Percentiles rank a stretch among this genome's conserved stretches.
These are phyloP conservation scores for Mycosphaerella sp. DNA, from an alignment of 2,329 filamentous ascomycete species.

Conservation along the genomic window DNA sequence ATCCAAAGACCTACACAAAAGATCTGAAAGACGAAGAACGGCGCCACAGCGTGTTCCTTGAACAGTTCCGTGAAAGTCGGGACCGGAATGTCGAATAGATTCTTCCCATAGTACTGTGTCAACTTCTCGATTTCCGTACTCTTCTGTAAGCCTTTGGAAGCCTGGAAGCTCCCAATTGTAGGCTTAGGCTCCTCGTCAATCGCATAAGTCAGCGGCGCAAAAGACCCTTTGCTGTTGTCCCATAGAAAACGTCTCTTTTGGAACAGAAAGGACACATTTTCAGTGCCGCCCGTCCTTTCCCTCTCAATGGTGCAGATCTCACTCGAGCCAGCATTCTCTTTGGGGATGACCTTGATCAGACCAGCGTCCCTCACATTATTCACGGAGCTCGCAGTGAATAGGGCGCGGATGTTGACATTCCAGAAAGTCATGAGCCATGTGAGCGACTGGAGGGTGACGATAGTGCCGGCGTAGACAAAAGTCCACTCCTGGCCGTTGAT, in stretches of 20 bases:
- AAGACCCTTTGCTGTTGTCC: slow-evolving; percentile 62
- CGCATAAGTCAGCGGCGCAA: slow-evolving; percentile 73
- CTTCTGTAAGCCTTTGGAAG: slow-evolving; percentile 66
- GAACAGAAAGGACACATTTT: slow-evolving; percentile 83
- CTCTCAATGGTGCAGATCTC: slow-evolving; percentile 79
- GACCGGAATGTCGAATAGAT: slow-evolving; percentile 96
- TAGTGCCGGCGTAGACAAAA: slow-evolving; percentile 84
- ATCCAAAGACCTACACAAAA: slow-evolving; percentile 99
- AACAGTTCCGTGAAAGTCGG: slow-evolving; percentile 94
- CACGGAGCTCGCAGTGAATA: slow-evolving; percentile 72
- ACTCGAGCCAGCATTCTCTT: slow-evolving; percentile 79
- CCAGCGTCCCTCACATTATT: slow-evolving; percentile 65
- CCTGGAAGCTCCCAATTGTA: slow-evolving; percentile 68
- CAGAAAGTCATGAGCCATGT: slow-evolving; percentile 96
- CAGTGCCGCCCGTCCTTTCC: slow-evolving; percentile 69
- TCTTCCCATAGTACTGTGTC: slow-evolving; percentile 89
- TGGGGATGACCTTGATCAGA: slow-evolving; percentile 87
- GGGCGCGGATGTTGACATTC: slow-evolving; percentile 79
- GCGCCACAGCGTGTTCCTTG: slow-evolving; percentile 95
- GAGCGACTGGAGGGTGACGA: slow-evolving; percentile 80
- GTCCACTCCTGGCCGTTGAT: slow-evolving; percentile 97
- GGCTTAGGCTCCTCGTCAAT: slow-evolving; percentile 85
- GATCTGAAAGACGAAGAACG: slow-evolving; percentile 98
- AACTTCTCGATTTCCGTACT: slow-evolving; percentile 71
- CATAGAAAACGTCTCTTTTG: slow-evolving; percentile 97